A percentile compares a stretch with the other conserved stretches of the same genome.
phyloP scores from a whole-genome alignment of 768 basidiomycete genomes.

The Phlebiopsis gigantea region DNA sequence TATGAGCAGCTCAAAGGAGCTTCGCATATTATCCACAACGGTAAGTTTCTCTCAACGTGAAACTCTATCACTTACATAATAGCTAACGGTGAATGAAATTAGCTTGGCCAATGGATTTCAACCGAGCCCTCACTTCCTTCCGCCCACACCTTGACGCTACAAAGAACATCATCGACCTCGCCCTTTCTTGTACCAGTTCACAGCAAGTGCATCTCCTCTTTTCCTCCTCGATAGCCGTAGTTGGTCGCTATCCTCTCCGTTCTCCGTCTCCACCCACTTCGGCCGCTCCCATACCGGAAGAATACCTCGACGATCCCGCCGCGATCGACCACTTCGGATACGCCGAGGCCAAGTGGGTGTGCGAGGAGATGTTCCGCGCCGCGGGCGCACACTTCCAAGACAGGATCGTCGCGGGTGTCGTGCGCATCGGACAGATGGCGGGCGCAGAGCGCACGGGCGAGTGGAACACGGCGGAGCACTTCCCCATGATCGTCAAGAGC shows the following conservation, averaged over 20 bases:
- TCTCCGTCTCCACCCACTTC: not conserved
- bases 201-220: constrained; percentile 18
- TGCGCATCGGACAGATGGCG: constrained; percentile 32
- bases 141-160: constrained; percentile 18
- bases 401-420: constrained; percentile 15
- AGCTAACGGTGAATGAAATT: not conserved
- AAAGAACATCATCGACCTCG: constrained; percentile 22
- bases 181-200: constrained; percentile 13
- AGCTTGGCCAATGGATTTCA: constrained; percentile 27
- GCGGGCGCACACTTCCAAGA: constrained; percentile 5
- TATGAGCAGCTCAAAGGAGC: constrained; percentile 1
- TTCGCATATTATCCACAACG: constrained; percentile 19
- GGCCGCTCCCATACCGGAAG: constrained; percentile 8
- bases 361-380: constrained; percentile 19
- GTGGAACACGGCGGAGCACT: constrained; percentile 34
- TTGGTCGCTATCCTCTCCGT: constrained; percentile 5
- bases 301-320: not conserved
- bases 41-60: constrained; percentile 9
- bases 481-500: constrained; percentile 28
- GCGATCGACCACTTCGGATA: constrained; percentile 26
- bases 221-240: constrained; percentile 22
- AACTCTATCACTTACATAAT: not conserved
- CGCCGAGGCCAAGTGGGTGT: constrained; percentile 29
- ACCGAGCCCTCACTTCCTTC: constrained; percentile 20
- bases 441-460: constrained; percentile 20